These are phyloP conservation scores for Phialophora macrospora DNA, from an alignment of 2,329 filamentous ascomycete genomes.

Conservation along the genomic window DNA sequence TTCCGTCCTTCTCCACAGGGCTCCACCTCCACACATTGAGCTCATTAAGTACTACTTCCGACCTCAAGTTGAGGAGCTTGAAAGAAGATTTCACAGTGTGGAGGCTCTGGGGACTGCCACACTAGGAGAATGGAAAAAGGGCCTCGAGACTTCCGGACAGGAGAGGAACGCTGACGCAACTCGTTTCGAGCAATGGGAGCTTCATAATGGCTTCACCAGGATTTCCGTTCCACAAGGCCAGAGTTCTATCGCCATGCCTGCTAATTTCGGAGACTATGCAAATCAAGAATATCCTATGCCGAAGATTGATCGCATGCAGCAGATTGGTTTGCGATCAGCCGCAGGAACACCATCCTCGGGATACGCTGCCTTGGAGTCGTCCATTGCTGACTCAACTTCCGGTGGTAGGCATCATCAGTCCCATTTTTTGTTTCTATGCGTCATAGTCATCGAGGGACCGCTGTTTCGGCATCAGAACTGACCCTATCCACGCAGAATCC, in stretches of 20 bases:
- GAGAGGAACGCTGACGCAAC: constrained; percentile 64
- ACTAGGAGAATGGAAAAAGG: constrained; percentile 79
- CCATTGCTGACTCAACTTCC: constrained; percentile 2
- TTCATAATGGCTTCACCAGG: constrained; percentile 45
- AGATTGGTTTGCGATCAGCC: constrained; percentile 24
- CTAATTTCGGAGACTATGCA: not conserved
- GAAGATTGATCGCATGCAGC: constrained; percentile 6
- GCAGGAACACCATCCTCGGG: constrained; percentile 29
- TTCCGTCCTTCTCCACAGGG: constrained; percentile 58
- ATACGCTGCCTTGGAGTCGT: not conserved
- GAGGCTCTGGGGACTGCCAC: constrained; percentile 69
- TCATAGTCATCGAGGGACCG: not conserved
- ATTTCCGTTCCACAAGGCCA: not conserved
- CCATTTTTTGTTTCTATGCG: not conserved
- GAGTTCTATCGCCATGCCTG: not conserved
- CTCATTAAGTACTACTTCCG: constrained; percentile 71
- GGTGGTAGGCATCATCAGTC: constrained; percentile 8
- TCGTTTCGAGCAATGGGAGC: constrained; percentile 77
- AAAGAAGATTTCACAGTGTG: constrained; percentile 66
- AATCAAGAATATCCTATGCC: not conserved
- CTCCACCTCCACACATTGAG: constrained; percentile 53
- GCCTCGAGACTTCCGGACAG: constrained; percentile 67
- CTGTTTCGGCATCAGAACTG: constrained; percentile 3
- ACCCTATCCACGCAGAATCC: not conserved
- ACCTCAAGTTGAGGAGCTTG: constrained; percentile 66